A percentile compares a stretch with the other conserved stretches of the same genome.
Evolutionary conservation across 495 filamentous ascomycete genomes (phyloP).

Genomic region (Penicillium cosmopolitanum): DNA sequence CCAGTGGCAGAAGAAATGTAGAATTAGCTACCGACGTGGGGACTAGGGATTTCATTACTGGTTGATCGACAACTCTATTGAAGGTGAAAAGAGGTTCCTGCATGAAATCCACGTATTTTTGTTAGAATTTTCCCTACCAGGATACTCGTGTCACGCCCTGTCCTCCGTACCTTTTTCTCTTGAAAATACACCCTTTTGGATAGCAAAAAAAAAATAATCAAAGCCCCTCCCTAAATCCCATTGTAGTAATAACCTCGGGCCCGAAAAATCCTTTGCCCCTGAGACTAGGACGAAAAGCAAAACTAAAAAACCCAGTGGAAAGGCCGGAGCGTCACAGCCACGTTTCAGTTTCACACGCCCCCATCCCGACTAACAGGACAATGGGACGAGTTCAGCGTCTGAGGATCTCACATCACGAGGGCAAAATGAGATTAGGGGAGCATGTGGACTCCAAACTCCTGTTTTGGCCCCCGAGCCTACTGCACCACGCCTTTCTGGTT

Average conservation of each 20-base stretch:
- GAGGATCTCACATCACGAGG: slow-evolving; percentile 15
- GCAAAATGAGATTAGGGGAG: slow-evolving; percentile 5
- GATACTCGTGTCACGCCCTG: neutral
- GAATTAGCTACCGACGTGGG: slow-evolving; percentile 29
- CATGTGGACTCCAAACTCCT: slow-evolving; percentile 14
- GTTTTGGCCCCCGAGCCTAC: slow-evolving; percentile 5
- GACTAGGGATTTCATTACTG: slow-evolving; percentile 18
- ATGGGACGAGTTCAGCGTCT: slow-evolving; percentile 14
- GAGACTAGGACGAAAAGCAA: slow-evolving; percentile 2
- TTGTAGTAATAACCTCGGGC: slow-evolving; percentile 5
- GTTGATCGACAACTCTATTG: slow-evolving; percentile 34
- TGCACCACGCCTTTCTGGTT: slow-evolving; percentile 1
- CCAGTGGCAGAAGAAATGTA: slow-evolving; percentile 1
- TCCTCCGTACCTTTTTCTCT: neutral
- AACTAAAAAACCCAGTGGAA: slow-evolving; percentile 16
- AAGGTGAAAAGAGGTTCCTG: slow-evolving; percentile 28
- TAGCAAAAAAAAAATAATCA: neutral
- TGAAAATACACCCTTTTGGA: slow-evolving; percentile 3
- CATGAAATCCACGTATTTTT: slow-evolving; percentile 21
- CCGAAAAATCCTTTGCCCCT: neutral
- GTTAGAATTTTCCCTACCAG: neutral
- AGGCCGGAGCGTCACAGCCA: slow-evolving; percentile 26
- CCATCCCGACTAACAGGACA: slow-evolving; percentile 9
- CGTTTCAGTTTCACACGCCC: slow-evolving; percentile 27
- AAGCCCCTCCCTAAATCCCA: neutral